Base-by-base conservation (phyloP, 371 early-diverging fungal genomes). In the Mucor mucedo region DNA sequence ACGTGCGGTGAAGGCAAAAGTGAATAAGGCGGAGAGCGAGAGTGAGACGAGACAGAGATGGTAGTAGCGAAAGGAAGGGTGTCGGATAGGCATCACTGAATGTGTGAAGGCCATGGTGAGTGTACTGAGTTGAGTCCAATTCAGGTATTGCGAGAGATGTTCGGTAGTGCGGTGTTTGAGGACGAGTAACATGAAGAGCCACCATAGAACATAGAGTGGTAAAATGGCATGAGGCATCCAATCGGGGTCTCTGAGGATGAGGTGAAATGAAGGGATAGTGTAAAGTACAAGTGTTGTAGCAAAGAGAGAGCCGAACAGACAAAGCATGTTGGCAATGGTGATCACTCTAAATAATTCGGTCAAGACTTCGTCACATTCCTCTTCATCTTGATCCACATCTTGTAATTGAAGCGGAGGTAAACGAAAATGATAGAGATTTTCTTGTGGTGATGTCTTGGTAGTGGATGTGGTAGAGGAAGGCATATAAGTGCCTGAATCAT, bases 341-440 rank as follows among this genome's bases (percentile, higher is more conserved):
- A 64, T 64, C 64, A 69, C 64, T 35, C 64, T 56, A 10, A 50
- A 50, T 41, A 69, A 38, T 47, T 69, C 60, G 10, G 7, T 41
- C 9, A 60, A 21, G 2, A 66, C 29, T 29, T 66, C 66, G 27
- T 66, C 66, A 3, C 50, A 49, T 4, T 55, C 55, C 5, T 65
- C 66, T 48, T 60, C 59, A 4, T 57, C 64, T 8, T 55, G 39
- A 16, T 55, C 44, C 13, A 29, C 33, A 29, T 63, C 44, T 5
- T 55, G 56, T 21, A 57, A 52, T 38, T 65, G 59, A 16, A 54
- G 30, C 4, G 52, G 39, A 11, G 52, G 59, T 56, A 60, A 8
- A 8, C 47, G 55, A n/a, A 56, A 40, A 14, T 44, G 16, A 27
- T 56, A 44, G 2, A 63, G 28, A 28, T 42, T 38, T 13, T 33